phyloP scores from a whole-genome alignment of 176 grass and related monocot genomes.

The Oryza nivara region DNA sequence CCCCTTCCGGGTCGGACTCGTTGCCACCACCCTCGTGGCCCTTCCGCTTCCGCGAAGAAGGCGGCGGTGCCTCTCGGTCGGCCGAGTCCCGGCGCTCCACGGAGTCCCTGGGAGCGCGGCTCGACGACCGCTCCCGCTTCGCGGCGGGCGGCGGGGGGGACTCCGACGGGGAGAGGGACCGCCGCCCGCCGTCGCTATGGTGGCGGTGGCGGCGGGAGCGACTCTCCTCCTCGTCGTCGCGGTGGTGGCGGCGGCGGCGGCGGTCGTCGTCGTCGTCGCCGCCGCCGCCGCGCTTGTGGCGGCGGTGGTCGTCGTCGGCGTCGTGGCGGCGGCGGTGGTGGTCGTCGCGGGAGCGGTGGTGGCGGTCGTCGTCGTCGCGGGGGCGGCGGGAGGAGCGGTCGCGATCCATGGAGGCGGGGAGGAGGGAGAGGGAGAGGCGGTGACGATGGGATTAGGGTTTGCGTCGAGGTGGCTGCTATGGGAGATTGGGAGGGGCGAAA shows the following conservation, averaged over 20 bases:
- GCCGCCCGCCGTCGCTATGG: conserved; percentile 28
- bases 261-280: conserved; percentile 8
- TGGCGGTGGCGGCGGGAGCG: background rate
- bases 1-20: conserved; percentile 39
- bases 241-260: background rate
- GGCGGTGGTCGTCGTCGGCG: conserved; percentile 24
- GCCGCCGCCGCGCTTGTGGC: conserved; percentile 27
- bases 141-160: conserved; percentile 33
- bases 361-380: conserved; percentile 39
- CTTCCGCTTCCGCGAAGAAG: conserved; percentile 45
- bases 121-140: conserved; percentile 55
- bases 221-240: conserved; percentile 3
- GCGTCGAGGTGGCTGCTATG: background rate
- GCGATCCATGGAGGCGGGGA: conserved; percentile 54
- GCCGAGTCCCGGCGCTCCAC: conserved; percentile 40
- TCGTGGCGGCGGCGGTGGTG: conserved; percentile 14
- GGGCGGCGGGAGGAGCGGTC: conserved; percentile 47
- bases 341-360: conserved; percentile 31
- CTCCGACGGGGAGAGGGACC: conserved; percentile 39
- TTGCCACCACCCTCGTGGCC: conserved; percentile 31
- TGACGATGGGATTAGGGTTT: conserved; percentile 38
- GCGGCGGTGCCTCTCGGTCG: conserved; percentile 29
- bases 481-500: background rate
- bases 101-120: conserved; percentile 39
- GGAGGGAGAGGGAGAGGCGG: background rate